These are phyloP conservation scores for Cryptosporidium tyzzeri DNA, from an alignment of 169 alveolate species.

Conservation along the genomic window DNA sequence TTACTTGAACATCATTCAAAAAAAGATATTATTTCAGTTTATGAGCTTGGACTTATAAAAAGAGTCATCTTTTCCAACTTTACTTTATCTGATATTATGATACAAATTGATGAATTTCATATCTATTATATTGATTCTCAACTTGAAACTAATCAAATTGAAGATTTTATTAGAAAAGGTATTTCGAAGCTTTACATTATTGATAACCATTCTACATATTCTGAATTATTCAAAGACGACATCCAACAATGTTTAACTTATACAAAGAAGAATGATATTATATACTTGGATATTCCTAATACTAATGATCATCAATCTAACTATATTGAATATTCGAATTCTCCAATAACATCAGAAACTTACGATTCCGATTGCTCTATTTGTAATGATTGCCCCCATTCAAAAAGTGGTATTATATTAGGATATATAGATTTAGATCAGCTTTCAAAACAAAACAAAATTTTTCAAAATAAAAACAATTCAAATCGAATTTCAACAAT, in stretches of 20 bases:
- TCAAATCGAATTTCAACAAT: not conserved
- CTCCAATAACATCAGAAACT: conserved; percentile 47
- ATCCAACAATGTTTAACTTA: not conserved
- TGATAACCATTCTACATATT: not conserved
- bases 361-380: conserved; percentile 25
- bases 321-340: not conserved
- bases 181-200: conserved; percentile 21
- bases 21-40: not conserved
- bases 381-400: not conserved
- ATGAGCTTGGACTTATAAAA: conserved; percentile 29
- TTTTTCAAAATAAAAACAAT: not conserved
- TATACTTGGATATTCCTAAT: conserved; percentile 18
- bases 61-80: conserved; percentile 19
- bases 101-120: conserved; percentile 25
- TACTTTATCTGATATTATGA: conserved; percentile 26
- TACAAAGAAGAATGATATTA: conserved; percentile 8
- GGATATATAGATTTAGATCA: conserved; percentile 45
- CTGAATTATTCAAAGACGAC: not conserved
- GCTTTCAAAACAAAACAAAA: conserved; percentile 5
- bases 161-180: conserved; percentile 18
- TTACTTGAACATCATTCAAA: conserved; percentile 48
- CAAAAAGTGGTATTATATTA: conserved; percentile 22
- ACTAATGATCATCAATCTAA: not conserved
- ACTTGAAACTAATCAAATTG: not conserved
- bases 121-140: conserved; percentile 9